A percentile compares a stretch with the other conserved stretches of the same genome.
phyloP scores from a whole-genome alignment of 768 basidiomycete species.

The Gymnopilus dilepis region DNA sequence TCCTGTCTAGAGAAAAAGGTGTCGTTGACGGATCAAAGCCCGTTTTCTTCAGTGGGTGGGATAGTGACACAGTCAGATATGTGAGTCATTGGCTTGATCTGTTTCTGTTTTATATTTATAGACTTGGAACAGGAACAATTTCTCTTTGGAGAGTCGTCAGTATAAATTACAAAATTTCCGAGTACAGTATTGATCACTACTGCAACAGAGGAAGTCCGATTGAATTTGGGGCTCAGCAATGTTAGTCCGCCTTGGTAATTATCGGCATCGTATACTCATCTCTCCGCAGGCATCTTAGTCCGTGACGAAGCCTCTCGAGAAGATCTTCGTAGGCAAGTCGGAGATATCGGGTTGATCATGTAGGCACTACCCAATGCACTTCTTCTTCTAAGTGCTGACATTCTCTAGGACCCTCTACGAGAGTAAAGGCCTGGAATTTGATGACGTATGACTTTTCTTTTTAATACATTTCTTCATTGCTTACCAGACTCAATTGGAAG shows the following conservation, averaged over 20 bases:
- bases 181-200: neutral
- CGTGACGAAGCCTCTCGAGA: conserved; percentile 59
- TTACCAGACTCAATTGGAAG: conserved; percentile 35
- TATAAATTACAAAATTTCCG: neutral
- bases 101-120: neutral
- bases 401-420: conserved; percentile 57
- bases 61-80: conserved; percentile 48
- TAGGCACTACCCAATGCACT: conserved; percentile 30
- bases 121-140: conserved; percentile 53
- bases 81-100: conserved; percentile 30
- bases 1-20: conserved; percentile 58
- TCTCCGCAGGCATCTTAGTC: conserved; percentile 63
- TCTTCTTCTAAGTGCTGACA: neutral
- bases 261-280: neutral
- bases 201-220: conserved; percentile 47
- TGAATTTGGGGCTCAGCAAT: conserved; percentile 70
- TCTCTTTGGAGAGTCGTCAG: conserved; percentile 57
- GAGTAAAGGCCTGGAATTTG: conserved; percentile 71
- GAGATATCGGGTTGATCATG: conserved; percentile 65
- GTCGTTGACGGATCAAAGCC: conserved; percentile 62
- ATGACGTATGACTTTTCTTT: conserved; percentile 49
- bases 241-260: conserved; percentile 35
- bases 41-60: conserved; percentile 59
- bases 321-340: conserved; percentile 54
- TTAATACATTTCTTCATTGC: neutral